Percentiles rank a stretch among this genome's conserved stretches.
phyloP scores from a whole-genome alignment of 495 filamentous ascomycete species.

The Usnea hakonensis region DNA sequence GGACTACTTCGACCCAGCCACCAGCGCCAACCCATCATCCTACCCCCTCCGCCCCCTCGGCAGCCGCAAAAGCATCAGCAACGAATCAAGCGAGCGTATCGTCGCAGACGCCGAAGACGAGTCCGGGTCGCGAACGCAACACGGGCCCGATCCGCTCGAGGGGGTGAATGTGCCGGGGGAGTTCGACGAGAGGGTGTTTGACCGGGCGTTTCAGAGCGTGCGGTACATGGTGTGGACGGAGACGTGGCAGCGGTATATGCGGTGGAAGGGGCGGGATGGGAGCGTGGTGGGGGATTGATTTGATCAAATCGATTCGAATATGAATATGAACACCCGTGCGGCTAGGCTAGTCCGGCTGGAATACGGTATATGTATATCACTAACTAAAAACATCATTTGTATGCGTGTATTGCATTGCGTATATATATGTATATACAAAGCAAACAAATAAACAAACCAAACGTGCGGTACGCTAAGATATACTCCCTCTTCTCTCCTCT shows the following conservation, averaged over 20 bases:
- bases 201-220: slow-evolving; percentile 50
- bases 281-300: background rate
- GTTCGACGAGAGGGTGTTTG: slow-evolving; percentile 49
- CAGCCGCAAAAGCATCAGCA: slow-evolving; percentile 24
- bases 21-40: background rate
- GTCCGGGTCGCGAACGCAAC: too few relatives aligned
- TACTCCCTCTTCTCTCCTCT: too few relatives aligned
- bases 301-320: background rate
- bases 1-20: background rate
- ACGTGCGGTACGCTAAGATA: too few relatives aligned
- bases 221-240: slow-evolving; percentile 63
- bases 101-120: background rate
- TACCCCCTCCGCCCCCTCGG: slow-evolving; percentile 18
- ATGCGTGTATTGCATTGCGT: too few relatives aligned
- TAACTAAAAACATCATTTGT: too few relatives aligned
- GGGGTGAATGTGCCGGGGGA: slow-evolving; percentile 37
- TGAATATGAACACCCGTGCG: background rate
- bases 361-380: too few relatives aligned
- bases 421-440: too few relatives aligned
- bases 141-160: slow-evolving; percentile 4
- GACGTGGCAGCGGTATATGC: slow-evolving; percentile 46
- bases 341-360: too few relatives aligned
- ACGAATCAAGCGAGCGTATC: slow-evolving; percentile 14
- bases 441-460: too few relatives aligned
- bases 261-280: background rate